Percentiles rank a stretch among this genome's conserved stretches.
Conservation (phyloP, 2,329 filamentous ascomycete species). For the Phialophora chinensis region DNA sequence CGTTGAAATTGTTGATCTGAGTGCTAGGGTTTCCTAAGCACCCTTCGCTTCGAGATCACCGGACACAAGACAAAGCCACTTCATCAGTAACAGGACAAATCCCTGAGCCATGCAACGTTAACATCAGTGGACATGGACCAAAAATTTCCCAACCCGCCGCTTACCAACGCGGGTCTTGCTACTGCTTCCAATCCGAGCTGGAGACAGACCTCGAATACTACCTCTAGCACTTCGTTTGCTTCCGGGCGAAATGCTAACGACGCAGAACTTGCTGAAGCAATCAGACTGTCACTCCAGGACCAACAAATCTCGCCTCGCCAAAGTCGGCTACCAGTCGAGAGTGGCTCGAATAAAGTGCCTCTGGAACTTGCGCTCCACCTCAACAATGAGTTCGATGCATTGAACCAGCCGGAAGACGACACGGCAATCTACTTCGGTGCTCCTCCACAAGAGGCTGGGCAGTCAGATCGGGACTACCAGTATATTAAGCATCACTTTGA, state of each 20-base stretch:
- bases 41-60: not conserved
- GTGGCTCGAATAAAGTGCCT: not conserved
- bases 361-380: slow-evolving; percentile 25
- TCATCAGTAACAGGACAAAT: not conserved
- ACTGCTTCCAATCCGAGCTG: not conserved
- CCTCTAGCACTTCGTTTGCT: not conserved
- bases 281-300: slow-evolving; percentile 22
- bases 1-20: not conserved
- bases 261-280: slow-evolving; percentile 13
- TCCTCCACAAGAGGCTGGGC: slow-evolving; percentile 37
- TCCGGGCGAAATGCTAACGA: not conserved
- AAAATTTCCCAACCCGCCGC: not conserved
- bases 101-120: not conserved
- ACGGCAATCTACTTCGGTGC: slow-evolving; percentile 48
- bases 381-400: slow-evolving; percentile 35
- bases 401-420: slow-evolving; percentile 42
- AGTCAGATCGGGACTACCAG: slow-evolving; percentile 31
- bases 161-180: not conserved
- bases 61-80: not conserved
- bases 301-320: slow-evolving; percentile 7
- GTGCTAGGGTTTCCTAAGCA: not conserved
- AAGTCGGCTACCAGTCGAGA: not conserved
- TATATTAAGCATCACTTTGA: slow-evolving; percentile 36
- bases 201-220: not conserved
- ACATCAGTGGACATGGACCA: not conserved